phyloP scores from a whole-genome alignment of 73 alveolate species.

The Urostyla sp. region DNA sequence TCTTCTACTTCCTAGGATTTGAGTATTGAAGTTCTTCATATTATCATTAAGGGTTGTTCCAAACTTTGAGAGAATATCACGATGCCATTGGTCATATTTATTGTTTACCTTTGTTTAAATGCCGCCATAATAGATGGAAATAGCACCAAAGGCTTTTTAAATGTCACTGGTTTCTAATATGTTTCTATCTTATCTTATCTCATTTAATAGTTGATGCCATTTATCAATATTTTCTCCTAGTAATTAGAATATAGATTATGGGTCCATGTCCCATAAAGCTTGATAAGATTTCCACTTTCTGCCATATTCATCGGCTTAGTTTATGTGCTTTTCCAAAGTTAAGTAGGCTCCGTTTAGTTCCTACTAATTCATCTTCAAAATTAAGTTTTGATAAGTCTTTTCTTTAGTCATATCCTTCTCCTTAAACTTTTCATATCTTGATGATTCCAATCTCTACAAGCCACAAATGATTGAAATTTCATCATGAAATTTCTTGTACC shows the following conservation, averaged over 20 bases:
- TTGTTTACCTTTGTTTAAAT: slow-evolving; percentile 95
- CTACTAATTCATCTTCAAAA: slow-evolving; percentile 68
- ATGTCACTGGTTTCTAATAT: slow-evolving; percentile 94
- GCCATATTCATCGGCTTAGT: slow-evolving; percentile 93
- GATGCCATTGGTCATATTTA: slow-evolving; percentile 98
- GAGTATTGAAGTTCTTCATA: slow-evolving; percentile 82
- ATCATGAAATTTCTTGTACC: slow-evolving; percentile 96
- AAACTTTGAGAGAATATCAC: slow-evolving; percentile 92
- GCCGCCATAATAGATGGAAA: slow-evolving; percentile 94
- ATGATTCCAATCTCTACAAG: slow-evolving; percentile 63
- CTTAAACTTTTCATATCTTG: slow-evolving; percentile 62
- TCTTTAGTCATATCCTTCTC: slow-evolving; percentile 39
- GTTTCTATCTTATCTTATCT: slow-evolving; percentile 88
- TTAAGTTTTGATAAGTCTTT: slow-evolving; percentile 65
- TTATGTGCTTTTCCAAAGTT: slow-evolving; percentile 77
- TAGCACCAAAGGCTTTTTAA: slow-evolving; percentile 96
- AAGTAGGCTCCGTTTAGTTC: slow-evolving; percentile 79
- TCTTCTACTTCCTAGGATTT: slow-evolving; percentile 81
- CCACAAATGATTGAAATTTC: slow-evolving; percentile 81
- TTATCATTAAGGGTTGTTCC: slow-evolving; percentile 91
- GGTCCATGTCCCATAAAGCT: slow-evolving; percentile 99
- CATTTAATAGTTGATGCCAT: slow-evolving; percentile 96
- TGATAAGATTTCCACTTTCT: slow-evolving; percentile 98
- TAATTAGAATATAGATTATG: slow-evolving; percentile 81
- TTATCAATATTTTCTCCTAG: slow-evolving; percentile 93